Conservation (phyloP, 2,329 filamentous ascomycete species). For the Cercospora beticola region DNA sequence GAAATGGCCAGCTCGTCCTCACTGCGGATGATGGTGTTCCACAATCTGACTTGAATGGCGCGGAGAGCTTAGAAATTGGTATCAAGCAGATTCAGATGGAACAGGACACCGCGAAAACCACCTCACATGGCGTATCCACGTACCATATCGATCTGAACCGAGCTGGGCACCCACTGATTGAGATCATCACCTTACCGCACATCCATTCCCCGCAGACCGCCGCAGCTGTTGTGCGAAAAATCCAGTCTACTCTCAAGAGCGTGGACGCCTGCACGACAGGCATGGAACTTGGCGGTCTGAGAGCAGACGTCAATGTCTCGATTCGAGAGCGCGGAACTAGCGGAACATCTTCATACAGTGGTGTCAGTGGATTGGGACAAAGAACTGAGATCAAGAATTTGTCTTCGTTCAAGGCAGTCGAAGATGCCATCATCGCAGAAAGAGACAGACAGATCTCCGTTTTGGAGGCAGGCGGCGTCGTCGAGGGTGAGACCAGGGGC, state of each 20-base stretch:
- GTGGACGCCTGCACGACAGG: slow-evolving; percentile 85
- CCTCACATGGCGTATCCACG: slow-evolving; percentile 69
- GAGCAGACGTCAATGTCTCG: slow-evolving; percentile 95
- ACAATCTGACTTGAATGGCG: slow-evolving; percentile 64
- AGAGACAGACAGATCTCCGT: slow-evolving; percentile 82
- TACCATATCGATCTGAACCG: slow-evolving; percentile 92
- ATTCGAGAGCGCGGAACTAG: slow-evolving; percentile 58
- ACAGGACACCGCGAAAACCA: slow-evolving; percentile 94
- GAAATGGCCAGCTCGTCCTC: slow-evolving; percentile 70
- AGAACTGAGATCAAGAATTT: slow-evolving; percentile 97
- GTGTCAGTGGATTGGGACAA: slow-evolving; percentile 68
- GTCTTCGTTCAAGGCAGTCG: slow-evolving; percentile 89
- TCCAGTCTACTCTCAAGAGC: slow-evolving; percentile 75
- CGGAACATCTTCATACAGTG: slow-evolving; percentile 53
- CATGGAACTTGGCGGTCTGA: slow-evolving; percentile 88
- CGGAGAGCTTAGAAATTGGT: slow-evolving; percentile 69
- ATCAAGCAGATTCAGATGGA: slow-evolving; percentile 97
- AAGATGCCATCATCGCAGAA: slow-evolving; percentile 91
- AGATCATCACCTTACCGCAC: slow-evolving; percentile 89
- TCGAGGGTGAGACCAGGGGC: slow-evolving; percentile 85
- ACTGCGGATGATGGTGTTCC: slow-evolving; percentile 74
- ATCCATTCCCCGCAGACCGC: slow-evolving; percentile 86
- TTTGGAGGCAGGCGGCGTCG: slow-evolving; percentile 69
- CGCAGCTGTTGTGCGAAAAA: slow-evolving; percentile 82
- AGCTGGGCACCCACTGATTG: slow-evolving; percentile 84